These are phyloP conservation scores for Echinosophora koreensis DNA, from an alignment of 306 rosid genomes.

Conservation along the genomic window DNA sequence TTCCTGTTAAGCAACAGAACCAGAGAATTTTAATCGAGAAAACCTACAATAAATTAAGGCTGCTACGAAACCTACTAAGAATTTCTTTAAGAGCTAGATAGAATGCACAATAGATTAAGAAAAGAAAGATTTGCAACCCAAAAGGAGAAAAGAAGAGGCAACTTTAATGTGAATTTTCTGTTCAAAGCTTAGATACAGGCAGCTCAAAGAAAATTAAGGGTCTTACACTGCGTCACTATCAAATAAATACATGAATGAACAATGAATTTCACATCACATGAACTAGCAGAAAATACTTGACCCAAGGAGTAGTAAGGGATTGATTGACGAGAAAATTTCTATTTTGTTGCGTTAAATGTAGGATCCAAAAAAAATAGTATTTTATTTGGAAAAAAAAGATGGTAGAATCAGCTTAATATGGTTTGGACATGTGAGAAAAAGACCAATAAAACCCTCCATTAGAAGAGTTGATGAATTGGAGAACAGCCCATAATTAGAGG, in stretches of 20 bases:
- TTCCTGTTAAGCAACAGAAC: conserved; percentile 19
- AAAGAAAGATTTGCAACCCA: background rate
- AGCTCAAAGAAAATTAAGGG: conserved; percentile 1
- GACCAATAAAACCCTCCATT: background rate
- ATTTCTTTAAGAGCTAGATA: background rate
- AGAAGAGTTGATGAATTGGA: too few species aligned
- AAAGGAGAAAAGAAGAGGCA: background rate
- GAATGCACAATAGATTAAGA: background rate
- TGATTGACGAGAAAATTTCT: background rate
- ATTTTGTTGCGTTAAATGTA: background rate
- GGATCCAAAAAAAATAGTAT: background rate
- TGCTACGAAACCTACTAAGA: background rate
- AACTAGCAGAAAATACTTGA: background rate
- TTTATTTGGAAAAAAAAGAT: background rate
- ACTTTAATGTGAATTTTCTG: background rate
- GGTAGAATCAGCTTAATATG: background rate
- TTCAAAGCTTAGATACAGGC: conserved; percentile 14
- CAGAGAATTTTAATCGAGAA: background rate
- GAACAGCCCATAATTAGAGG: background rate
- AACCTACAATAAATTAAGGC: conserved; percentile 1
- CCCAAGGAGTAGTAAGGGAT: background rate
- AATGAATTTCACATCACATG: background rate
- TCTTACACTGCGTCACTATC: background rate
- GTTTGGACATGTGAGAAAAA: background rate
- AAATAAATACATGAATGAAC: conserved; percentile 12